Evolutionary conservation across 208 protist genomes (phyloP).

Genomic region (Trypanosoma theileri): DNA sequence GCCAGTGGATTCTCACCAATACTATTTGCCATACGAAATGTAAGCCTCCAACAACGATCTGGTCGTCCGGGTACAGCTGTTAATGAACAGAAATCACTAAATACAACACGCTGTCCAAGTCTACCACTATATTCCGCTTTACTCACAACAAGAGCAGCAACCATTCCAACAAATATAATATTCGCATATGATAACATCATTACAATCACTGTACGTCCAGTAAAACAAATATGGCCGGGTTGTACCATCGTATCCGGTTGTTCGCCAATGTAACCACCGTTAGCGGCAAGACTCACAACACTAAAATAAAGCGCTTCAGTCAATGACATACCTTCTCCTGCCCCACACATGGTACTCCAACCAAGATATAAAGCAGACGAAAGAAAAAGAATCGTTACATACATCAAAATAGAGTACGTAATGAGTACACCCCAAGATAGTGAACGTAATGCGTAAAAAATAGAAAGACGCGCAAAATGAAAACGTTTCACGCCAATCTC

Average conservation of each 20-base stretch:
- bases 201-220: conserved; percentile 67
- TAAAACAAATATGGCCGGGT: conserved; percentile 62
- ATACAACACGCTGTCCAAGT: conserved; percentile 74
- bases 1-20: conserved; percentile 58
- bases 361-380: conserved; percentile 53
- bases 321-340: conserved; percentile 30
- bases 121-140: conserved; percentile 74
- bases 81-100: conserved; percentile 80
- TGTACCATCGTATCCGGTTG: conserved; percentile 58
- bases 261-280: conserved; percentile 85
- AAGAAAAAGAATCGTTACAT: conserved; percentile 57
- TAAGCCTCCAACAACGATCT: conserved; percentile 47
- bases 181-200: conserved; percentile 79
- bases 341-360: conserved; percentile 65
- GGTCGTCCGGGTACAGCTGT: conserved; percentile 39
- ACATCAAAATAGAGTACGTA: conserved; percentile 59
- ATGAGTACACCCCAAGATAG: conserved; percentile 58
- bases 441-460: conserved; percentile 72
- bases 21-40: conserved; percentile 81
- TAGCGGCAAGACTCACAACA: conserved; percentile 79
- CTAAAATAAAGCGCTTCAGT: conserved; percentile 76
- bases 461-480: conserved; percentile 57
- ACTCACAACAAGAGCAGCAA: conserved; percentile 80
- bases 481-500: conserved; percentile 72
- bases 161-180: conserved; percentile 83